These are phyloP conservation scores for Oldenlandia corymbosa DNA, from an alignment of 257 asterid species.

Conservation along the genomic window DNA sequence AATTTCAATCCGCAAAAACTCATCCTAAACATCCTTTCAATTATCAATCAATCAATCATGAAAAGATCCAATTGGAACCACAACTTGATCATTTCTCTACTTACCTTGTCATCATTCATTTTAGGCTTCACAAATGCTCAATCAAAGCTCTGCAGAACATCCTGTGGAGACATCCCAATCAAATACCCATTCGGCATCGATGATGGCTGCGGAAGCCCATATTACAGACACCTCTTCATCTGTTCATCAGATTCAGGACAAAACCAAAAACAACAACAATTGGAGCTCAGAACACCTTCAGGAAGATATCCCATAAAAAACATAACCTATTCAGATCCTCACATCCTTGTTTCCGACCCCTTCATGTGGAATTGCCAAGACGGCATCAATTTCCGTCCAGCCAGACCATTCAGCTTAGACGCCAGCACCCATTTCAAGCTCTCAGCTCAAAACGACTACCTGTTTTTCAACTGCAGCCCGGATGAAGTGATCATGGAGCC, in stretches of 20 bases:
- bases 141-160: constrained; percentile 47
- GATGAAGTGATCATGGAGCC: constrained; percentile 68
- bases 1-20: too few species aligned
- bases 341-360: constrained; percentile 64
- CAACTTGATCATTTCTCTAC: constrained; percentile 2
- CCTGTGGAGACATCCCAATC: constrained; percentile 70
- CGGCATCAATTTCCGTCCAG: constrained; percentile 50
- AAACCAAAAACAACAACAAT: not conserved
- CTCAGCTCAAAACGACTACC: constrained; percentile 66
- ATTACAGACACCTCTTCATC: constrained; percentile 49
- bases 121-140: constrained; percentile 29
- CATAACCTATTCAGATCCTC: constrained; percentile 72
- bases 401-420: constrained; percentile 81
- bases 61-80: not conserved
- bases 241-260: constrained; percentile 51
- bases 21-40: not conserved
- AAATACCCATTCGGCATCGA: constrained; percentile 83
- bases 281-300: constrained; percentile 77
- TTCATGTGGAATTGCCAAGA: constrained; percentile 80
- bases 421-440: constrained; percentile 64
- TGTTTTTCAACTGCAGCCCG: constrained; percentile 83
- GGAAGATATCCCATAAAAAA: constrained; percentile 59
- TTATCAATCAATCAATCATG: not conserved
- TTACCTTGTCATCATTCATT: constrained; percentile 18
- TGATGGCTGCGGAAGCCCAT: constrained; percentile 91